Base-by-base conservation (phyloP, 768 basidiomycete genomes). In the Tulasnella sp. region DNA sequence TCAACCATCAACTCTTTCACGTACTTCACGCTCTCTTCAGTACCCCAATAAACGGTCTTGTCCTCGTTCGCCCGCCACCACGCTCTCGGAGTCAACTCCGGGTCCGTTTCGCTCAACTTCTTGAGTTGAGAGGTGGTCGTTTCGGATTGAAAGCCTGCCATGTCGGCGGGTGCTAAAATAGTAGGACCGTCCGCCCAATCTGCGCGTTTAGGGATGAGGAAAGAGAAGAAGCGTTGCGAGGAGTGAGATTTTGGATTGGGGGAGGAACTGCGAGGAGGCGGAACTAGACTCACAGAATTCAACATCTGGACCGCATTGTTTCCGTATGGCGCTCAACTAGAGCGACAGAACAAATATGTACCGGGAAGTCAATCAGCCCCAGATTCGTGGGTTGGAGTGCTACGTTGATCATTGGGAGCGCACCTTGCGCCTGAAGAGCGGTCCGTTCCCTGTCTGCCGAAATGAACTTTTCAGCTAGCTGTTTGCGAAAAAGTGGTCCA, bases 251-350 rank as follows among this genome's bases (percentile, higher is more conserved):
- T 38, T 17, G 29, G 12, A 40, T 67, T 17, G 39, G 49, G 22
- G 2, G 34, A 42, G 54, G 12, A 54, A 22, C 0, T n/a, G n/a
- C 22, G n/a, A 45, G 31, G 58, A 15, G 6, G 22, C 22, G 52
- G 52, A 54, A 22, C 52, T 17, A 15, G 2, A 79, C 82, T 39
- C 73, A 91, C 92, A 90, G 74, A 93, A 84, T 78, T 93, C 91
- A 52, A 92, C 81, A 73, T 86, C 85, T 78, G 90, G 89, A 76
- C 84, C 88, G 78, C 89, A 88, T 76, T 90, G 86, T 82, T 91
- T 93, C 71, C 91, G 86, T 36, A 93, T 84, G 2, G 91, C 92
- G 25, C 90, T 91, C 67, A 93, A 84, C 91, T 93, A 79, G 12
- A 25, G 37, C 67, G 58, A 71, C 29, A 70, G 54, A 71, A 34